A percentile compares a stretch with the other conserved stretches of the same genome.
phyloP scores from a whole-genome alignment of 257 asterid genomes.

The Solanum pinnatisectum region DNA sequence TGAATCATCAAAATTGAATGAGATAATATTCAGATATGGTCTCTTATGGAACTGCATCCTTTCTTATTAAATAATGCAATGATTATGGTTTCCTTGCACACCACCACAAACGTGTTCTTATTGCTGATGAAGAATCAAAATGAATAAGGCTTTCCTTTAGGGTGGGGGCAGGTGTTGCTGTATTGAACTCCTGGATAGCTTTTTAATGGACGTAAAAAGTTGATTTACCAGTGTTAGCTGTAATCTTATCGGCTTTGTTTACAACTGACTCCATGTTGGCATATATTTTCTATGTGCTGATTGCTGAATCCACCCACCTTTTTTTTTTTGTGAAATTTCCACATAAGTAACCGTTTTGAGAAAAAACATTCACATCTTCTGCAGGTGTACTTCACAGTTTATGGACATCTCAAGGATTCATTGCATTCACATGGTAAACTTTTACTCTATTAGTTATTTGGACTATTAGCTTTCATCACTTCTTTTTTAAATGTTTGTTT shows the following conservation, averaged over 20 bases:
- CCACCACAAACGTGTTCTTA: neutral
- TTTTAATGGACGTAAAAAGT: neutral
- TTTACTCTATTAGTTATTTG: neutral
- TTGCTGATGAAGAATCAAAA: neutral
- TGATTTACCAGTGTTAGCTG: neutral
- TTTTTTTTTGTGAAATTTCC: neutral
- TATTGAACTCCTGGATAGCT: neutral
- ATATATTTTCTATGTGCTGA: neutral
- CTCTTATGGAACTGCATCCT: neutral
- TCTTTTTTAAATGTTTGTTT: neutral
- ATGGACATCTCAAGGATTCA: slow-evolving; percentile 72
- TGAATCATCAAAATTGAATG: neutral
- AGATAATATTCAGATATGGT: neutral
- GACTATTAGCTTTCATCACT: neutral
- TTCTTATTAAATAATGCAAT: neutral
- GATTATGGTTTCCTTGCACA: neutral
- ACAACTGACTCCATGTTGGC: neutral
- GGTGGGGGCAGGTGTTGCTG: neutral
- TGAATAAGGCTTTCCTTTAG: neutral
- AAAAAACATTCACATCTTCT: slow-evolving; percentile 9
- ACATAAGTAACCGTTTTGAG: neutral
- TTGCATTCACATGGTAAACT: slow-evolving; percentile 62
- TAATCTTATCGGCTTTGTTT: neutral
- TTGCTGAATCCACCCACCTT: neutral
- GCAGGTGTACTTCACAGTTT: slow-evolving; percentile 93